These are phyloP conservation scores for Halophytophthora batemanensis DNA, from an alignment of 352 stramenopile genomes.

Conservation along the genomic window DNA sequence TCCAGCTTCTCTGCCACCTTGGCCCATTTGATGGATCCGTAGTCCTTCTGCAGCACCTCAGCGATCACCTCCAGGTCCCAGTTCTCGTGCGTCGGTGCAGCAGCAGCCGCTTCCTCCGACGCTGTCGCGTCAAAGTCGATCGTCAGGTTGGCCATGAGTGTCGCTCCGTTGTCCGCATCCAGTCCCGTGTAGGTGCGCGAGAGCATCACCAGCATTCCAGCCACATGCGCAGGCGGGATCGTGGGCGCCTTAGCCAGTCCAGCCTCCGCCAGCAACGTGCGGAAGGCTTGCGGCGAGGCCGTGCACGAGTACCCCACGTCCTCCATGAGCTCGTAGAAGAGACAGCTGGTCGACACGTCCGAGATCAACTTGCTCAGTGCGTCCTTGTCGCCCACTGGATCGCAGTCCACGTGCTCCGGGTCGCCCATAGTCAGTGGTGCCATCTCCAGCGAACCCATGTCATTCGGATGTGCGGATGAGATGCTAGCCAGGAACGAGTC, in stretches of 20 bases:
- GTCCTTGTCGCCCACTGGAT: constrained; percentile 52
- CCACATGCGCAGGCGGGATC: constrained; percentile 83
- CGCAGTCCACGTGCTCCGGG: constrained; percentile 82
- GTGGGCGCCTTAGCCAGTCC: constrained; percentile 74
- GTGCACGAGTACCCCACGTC: constrained; percentile 88
- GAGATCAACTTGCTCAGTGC: constrained; percentile 72
- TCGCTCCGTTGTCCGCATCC: constrained; percentile 64
- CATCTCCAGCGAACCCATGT: constrained; percentile 86
- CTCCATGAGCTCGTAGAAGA: constrained; percentile 91
- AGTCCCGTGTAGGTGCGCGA: constrained; percentile 74
- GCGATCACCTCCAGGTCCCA: constrained; percentile 88
- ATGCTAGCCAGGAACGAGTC: constrained; percentile 87
- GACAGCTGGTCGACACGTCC: constrained; percentile 71
- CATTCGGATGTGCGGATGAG: constrained; percentile 76
- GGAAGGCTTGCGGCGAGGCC: constrained; percentile 72
- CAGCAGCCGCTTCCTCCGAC: constrained; percentile 23
- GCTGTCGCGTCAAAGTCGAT: constrained; percentile 63
- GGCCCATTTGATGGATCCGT: constrained; percentile 79
- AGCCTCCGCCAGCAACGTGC: constrained; percentile 78
- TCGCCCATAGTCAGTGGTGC: constrained; percentile 84
- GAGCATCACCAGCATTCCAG: constrained; percentile 88
- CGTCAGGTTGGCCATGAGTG: constrained; percentile 77
- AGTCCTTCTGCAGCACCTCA: constrained; percentile 83
- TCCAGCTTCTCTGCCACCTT: constrained; percentile 87
- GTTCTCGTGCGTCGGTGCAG: constrained; percentile 34